Base-by-base conservation (phyloP, 495 filamentous ascomycete species). In the Aspergillus egyptiacus region DNA sequence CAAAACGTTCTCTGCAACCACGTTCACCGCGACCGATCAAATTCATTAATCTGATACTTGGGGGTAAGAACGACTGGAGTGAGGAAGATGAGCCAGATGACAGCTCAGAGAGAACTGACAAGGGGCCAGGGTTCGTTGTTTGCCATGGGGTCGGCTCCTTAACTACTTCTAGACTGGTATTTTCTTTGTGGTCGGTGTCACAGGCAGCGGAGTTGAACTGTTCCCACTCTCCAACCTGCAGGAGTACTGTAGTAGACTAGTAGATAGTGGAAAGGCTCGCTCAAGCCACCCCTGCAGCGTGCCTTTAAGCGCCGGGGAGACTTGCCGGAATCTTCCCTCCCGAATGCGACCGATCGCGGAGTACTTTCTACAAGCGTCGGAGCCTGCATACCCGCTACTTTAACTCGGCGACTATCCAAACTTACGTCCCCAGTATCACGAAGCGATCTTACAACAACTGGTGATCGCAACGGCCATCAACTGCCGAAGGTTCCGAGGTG, bases 41-140 rank as follows among this genome's bases (percentile, higher is more conserved):
- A n/a, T 8, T 40, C 25, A 40, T 40, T 10, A 28, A 42, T 42
- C 23, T 42, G 39, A 42, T 25, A 40, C n/a, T 19, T 17, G 23
- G 23, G 39, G 36, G 3, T 14, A 3, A 33, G 10, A 11, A 33
- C n/a, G 3, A 33, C 6, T 7, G 10, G 3, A 3, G 3, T 13
- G n/a, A 14, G 31, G 10, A 11, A 3, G n/a, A 33, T 11, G 10
- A 33, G 8, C 3, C n/a, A n/a, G n/a, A n/a, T n/a, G n/a, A n/a
- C n/a, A n/a, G n/a, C n/a, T n/a, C n/a, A 11, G 31, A 3, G 3
- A 33, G n/a, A 33, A 14, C 31, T 20, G 30, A 9, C n/a, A 13
- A 4, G n/a, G 28, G n/a, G 28, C 10, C 28, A 31, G n/a, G 28
- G 25, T 27, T 27, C 25, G 25, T n/a, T 42, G 39, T 42, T 42